Percentiles rank a stretch among this genome's conserved stretches.
phyloP scores from a whole-genome alignment of 2,329 filamentous ascomycete species.

The Fusarium proliferatum region DNA sequence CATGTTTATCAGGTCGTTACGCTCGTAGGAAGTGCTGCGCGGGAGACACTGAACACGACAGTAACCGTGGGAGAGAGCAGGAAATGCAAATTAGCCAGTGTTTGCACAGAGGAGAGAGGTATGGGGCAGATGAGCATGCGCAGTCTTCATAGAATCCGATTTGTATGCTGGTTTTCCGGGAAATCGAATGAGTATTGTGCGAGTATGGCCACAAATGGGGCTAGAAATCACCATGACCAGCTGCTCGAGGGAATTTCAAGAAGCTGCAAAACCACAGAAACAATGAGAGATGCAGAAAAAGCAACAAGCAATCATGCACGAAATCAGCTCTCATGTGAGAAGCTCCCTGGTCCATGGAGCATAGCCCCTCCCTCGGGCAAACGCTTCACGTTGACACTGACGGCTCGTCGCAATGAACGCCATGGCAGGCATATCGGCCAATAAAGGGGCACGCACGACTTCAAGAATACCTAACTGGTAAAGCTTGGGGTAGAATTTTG shows the following conservation, averaged over 20 bases:
- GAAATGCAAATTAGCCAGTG: neutral
- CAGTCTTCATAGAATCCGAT: neutral
- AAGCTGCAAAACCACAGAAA: neutral
- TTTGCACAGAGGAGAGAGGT: neutral
- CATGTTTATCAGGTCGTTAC: too few relatives aligned
- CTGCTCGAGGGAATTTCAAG: neutral
- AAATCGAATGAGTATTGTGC: neutral
- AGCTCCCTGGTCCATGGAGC: conserved; percentile 30
- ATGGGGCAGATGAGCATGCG: neutral
- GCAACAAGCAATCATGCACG: conserved; percentile 7
- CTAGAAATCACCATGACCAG: conserved; percentile 10
- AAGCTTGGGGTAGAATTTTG: conserved; percentile 13
- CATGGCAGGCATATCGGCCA: conserved; percentile 18
- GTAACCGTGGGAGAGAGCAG: neutral
- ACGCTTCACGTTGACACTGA: conserved; percentile 19
- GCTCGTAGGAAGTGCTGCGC: neutral
- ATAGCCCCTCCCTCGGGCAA: conserved; percentile 11
- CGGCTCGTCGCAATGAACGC: conserved; percentile 11
- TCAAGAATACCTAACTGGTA: conserved; percentile 16
- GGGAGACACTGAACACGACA: neutral
- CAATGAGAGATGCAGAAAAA: neutral
- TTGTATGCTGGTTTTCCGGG: neutral
- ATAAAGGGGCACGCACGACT: conserved; percentile 9
- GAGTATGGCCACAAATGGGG: conserved; percentile 10
- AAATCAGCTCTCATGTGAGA: conserved; percentile 3